These are phyloP conservation scores for Termitomyces sp. DNA, from an alignment of 768 basidiomycete species.

Conservation along the genomic window DNA sequence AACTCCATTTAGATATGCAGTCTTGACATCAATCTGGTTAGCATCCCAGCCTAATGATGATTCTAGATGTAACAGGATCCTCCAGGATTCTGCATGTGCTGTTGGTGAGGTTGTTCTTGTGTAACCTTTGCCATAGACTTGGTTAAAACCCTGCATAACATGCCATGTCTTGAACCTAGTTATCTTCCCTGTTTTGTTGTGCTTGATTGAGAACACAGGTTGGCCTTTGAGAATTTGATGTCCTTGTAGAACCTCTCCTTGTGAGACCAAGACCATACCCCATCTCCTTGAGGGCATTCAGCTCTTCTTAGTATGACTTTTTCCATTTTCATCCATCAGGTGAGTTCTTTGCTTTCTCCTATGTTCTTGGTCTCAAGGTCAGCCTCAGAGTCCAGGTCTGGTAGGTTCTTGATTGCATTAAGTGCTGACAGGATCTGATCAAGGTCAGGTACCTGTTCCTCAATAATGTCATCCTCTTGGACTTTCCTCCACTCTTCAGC, in stretches of 20 bases:
- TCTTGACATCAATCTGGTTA: not conserved
- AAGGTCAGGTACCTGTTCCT: not conserved
- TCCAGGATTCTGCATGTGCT: no score
- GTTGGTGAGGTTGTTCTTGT: no score
- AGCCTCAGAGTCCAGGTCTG: no score
- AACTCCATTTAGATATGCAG: not conserved
- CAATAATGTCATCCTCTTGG: no score
- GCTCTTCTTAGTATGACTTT: not conserved
- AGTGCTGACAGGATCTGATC: no score
- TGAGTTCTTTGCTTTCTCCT: not conserved
- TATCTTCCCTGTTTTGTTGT: not conserved
- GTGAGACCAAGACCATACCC: not conserved
- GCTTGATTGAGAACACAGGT: not conserved
- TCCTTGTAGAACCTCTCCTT: not conserved
- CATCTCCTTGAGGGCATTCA: not conserved
- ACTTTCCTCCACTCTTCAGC: no score
- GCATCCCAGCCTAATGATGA: conserved; percentile 1
- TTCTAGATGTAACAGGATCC: not conserved
- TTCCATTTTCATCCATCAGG: not conserved
- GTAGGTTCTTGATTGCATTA: no score
- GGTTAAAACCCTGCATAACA: not conserved
- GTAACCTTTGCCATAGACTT: no score
- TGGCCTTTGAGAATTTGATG: not conserved
- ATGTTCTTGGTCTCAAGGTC: not conserved
- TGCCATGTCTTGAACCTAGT: not conserved